These are phyloP conservation scores for Macrolepiota fuliginosa DNA, from an alignment of 768 basidiomycete species.

Conservation along the genomic window DNA sequence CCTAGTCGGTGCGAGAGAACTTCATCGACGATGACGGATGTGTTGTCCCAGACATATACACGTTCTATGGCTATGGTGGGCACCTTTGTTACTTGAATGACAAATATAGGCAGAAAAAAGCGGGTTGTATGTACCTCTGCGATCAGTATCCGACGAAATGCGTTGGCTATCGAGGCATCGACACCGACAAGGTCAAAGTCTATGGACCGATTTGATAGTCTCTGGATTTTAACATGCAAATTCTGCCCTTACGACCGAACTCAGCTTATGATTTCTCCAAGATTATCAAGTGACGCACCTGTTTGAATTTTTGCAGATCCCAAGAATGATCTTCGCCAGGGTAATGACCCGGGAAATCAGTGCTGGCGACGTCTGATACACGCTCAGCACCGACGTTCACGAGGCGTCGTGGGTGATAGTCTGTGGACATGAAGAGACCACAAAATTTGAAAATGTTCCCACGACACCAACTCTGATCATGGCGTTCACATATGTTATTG, in stretches of 20 bases:
- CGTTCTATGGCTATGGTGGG: constrained; percentile 90
- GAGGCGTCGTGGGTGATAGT: constrained; percentile 42
- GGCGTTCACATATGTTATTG: constrained; percentile 56
- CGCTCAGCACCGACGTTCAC: constrained; percentile 71
- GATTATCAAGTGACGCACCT: constrained; percentile 47
- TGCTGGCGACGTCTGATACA: constrained; percentile 78
- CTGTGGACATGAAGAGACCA: constrained; percentile 4
- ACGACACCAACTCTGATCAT: constrained; percentile 19
- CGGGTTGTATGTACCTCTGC: constrained; percentile 67
- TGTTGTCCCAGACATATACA: constrained; percentile 94
- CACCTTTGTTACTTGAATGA: constrained; percentile 48
- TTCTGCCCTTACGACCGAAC: constrained; percentile 49
- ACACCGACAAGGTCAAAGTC: constrained; percentile 96
- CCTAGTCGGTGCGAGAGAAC: constrained; percentile 92
- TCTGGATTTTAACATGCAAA: constrained; percentile 69
- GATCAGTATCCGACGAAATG: constrained; percentile 87
- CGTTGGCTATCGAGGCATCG: constrained; percentile 95
- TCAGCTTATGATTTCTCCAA: constrained; percentile 9
- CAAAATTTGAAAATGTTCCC: constrained; percentile 1
- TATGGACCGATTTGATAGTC: constrained; percentile 78
- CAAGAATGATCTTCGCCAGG: constrained; percentile 85
- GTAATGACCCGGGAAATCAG: constrained; percentile 89
- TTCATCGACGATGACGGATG: constrained; percentile 90
- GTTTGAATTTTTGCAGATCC: constrained; percentile 70
- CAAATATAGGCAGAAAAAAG: not conserved